phyloP scores from a whole-genome alignment of 108 stramenopile genomes.

The Mayamaea pseudoterrestris region DNA sequence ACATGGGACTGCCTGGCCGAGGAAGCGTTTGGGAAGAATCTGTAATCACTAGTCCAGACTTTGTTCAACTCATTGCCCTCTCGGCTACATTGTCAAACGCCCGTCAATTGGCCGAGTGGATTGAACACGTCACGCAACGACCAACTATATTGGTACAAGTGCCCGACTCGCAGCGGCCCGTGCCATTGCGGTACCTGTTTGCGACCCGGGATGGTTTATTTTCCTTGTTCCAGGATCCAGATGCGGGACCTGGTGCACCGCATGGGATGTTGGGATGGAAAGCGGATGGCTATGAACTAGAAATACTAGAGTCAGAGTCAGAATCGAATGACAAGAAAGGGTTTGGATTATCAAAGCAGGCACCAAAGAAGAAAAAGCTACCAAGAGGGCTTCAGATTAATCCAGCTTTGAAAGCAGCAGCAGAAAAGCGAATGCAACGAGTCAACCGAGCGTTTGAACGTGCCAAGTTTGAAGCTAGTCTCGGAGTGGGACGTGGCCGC shows the following conservation, averaged over 20 bases:
- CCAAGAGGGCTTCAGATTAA: slow-evolving; percentile 59
- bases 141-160: slow-evolving; percentile 68
- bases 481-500: no score
- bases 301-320: no score
- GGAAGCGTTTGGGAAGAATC: slow-evolving; percentile 94
- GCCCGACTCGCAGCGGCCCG: slow-evolving; percentile 64
- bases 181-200: slow-evolving; percentile 84
- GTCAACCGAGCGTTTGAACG: slow-evolving; percentile 50
- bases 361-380: slow-evolving; percentile 15
- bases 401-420: slow-evolving; percentile 32
- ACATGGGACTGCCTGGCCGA: slow-evolving; percentile 87
- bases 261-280: slow-evolving; percentile 58
- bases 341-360: background rate
- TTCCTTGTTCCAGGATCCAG: slow-evolving; percentile 64
- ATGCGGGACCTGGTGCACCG: slow-evolving; percentile 69
- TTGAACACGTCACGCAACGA: slow-evolving; percentile 62
- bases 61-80: slow-evolving; percentile 82
- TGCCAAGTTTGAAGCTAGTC: slow-evolving; percentile 15
- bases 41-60: slow-evolving; percentile 71
- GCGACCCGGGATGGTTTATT: slow-evolving; percentile 60
- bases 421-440: slow-evolving; percentile 30
- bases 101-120: slow-evolving; percentile 55
- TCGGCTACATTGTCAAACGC: slow-evolving; percentile 86
- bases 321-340: no score
- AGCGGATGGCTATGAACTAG: slow-evolving; percentile 37